Evolutionary conservation across 371 early-diverging fungal species (phyloP).

Genomic region (Neoconidiobolus thromboides): DNA sequence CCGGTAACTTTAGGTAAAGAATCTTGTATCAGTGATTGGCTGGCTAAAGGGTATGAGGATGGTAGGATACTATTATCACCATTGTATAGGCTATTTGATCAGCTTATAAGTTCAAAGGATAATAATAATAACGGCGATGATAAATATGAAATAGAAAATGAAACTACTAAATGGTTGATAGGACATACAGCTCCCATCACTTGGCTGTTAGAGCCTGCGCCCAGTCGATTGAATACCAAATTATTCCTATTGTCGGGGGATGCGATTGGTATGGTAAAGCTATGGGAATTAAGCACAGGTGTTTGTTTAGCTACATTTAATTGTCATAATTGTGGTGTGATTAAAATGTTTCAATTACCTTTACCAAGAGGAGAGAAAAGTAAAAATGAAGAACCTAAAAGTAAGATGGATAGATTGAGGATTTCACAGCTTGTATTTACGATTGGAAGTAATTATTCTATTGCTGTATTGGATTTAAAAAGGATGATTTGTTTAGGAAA

Average conservation of each 20-base stretch:
- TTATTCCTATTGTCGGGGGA: background rate
- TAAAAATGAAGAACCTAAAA: too few relatives aligned
- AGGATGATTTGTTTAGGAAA: background rate
- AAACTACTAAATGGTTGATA: background rate
- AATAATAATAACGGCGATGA: background rate
- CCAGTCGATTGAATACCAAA: background rate
- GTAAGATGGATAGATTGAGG: too few relatives aligned
- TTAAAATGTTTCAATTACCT: background rate
- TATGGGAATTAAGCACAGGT: background rate
- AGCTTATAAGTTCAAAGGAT: background rate
- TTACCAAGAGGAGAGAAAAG: background rate
- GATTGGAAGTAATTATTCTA: background rate
- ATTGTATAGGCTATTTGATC: background rate
- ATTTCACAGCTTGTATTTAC: background rate
- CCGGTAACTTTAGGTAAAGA: background rate
- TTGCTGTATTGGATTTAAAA: background rate
- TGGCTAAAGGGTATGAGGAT: background rate
- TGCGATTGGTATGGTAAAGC: background rate
- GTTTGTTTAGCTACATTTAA: background rate
- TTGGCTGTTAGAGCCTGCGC: background rate
- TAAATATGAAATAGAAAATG: background rate
- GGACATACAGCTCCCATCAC: background rate
- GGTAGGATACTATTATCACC: background rate
- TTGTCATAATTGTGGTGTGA: background rate
- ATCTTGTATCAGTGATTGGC: background rate